A percentile compares a stretch with the other conserved stretches of the same genome.
These are phyloP conservation scores for Scheffersomyces stipitis DNA, from an alignment of 805 yeast genomes.

Conservation along the genomic window DNA sequence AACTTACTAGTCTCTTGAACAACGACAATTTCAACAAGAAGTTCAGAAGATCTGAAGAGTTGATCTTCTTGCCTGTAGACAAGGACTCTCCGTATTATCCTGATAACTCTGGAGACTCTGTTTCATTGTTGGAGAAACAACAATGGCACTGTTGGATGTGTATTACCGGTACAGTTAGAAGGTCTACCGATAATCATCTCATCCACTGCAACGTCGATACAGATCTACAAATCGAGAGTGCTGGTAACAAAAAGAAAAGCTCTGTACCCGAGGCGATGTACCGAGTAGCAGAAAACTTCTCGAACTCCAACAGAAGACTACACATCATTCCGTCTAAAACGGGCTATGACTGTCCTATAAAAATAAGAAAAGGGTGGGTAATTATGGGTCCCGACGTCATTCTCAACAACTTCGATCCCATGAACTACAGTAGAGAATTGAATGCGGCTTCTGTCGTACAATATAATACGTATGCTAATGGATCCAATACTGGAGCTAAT, in stretches of 20 bases:
- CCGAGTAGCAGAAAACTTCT: constrained; percentile 83
- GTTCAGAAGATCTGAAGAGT: constrained; percentile 86
- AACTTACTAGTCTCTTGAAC: constrained; percentile 53
- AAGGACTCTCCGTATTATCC: constrained; percentile 68
- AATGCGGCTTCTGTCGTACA: constrained; percentile 30
- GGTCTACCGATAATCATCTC: constrained; percentile 78
- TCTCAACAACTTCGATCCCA: constrained; percentile 60
- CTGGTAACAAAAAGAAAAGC: constrained; percentile 12
- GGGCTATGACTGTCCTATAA: constrained; percentile 63
- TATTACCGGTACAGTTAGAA: constrained; percentile 87
- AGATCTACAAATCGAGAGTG: constrained; percentile 70
- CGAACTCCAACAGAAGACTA: constrained; percentile 75
- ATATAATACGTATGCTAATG: constrained; percentile 13
- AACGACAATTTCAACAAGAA: constrained; percentile 53
- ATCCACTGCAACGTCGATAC: constrained; percentile 93
- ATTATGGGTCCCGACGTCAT: constrained; percentile 81
- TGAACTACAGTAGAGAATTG: constrained; percentile 30
- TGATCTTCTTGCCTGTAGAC: constrained; percentile 76
- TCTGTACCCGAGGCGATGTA: constrained; percentile 71
- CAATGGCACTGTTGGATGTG: constrained; percentile 99
- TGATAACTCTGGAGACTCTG: constrained; percentile 26
- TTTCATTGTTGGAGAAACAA: constrained; percentile 59
- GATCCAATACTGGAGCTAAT: constrained; percentile 34
- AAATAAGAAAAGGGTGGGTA: constrained; percentile 86
- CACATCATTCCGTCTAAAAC: constrained; percentile 80